These are phyloP conservation scores for Nicotiana obtusifolia DNA, from an alignment of 257 asterid genomes.

Conservation along the genomic window DNA sequence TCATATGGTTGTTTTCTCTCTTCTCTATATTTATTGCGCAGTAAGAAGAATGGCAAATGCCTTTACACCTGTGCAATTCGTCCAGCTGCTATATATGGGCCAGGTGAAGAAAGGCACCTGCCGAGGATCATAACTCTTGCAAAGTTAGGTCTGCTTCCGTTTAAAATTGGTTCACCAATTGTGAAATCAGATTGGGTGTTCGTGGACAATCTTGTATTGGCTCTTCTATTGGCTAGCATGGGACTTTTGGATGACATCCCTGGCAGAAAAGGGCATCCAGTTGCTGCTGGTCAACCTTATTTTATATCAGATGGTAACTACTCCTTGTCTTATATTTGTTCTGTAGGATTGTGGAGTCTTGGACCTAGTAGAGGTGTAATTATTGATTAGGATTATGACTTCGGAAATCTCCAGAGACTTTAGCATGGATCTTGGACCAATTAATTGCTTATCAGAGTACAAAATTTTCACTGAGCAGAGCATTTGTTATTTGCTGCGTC, in stretches of 20 bases:
- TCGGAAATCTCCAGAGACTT: not conserved
- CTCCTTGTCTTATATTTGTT: not conserved
- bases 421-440: not conserved
- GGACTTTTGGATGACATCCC: slow-evolving; percentile 91
- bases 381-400: not conserved
- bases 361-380: not conserved
- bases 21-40: slow-evolving; percentile 20
- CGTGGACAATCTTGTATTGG: slow-evolving; percentile 75
- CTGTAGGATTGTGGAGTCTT: not conserved
- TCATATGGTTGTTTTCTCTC: not conserved
- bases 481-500: not conserved
- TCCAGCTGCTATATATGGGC: slow-evolving; percentile 97
- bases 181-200: slow-evolving; percentile 94
- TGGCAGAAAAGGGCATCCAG: slow-evolving; percentile 66
- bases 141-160: slow-evolving; percentile 79
- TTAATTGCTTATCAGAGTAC: not conserved
- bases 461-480: not conserved
- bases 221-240: slow-evolving; percentile 91
- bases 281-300: slow-evolving; percentile 93
- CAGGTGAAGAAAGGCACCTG: slow-evolving; percentile 95
- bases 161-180: slow-evolving; percentile 48
- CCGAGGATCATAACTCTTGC: slow-evolving; percentile 75
- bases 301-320: slow-evolving; percentile 88
- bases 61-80: slow-evolving; percentile 87
- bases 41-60: slow-evolving; percentile 50